Percentiles rank a stretch among this genome's conserved stretches.
Evolutionary conservation across 2,329 filamentous ascomycete genomes (phyloP).

Genomic region (Ceratocystis colombiana): DNA sequence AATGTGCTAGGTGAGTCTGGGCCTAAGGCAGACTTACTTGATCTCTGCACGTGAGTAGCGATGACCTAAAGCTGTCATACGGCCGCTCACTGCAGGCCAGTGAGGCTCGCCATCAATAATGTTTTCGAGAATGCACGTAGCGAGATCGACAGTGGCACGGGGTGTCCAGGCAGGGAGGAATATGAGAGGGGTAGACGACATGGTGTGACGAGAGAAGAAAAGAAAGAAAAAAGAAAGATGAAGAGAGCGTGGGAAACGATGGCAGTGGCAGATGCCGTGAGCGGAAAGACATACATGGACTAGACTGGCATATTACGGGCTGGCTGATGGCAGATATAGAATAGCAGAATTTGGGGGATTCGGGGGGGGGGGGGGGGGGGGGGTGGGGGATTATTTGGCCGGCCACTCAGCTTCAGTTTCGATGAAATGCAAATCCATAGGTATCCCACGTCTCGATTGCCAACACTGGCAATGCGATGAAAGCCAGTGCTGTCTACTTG

Average conservation of each 20-base stretch:
- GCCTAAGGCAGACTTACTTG: not conserved
- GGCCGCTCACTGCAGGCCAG: not conserved
- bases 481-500: no score
- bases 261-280: no score
- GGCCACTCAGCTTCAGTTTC: no score
- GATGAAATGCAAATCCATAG: no score
- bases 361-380: no score
- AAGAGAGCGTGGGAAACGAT: not conserved
- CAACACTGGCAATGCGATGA: no score
- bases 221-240: not conserved
- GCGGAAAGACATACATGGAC: no score
- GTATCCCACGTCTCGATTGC: no score
- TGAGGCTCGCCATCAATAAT: not conserved
- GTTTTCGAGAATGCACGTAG: not conserved
- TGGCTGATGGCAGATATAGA: no score
- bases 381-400: no score
- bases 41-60: not conserved
- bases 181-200: not conserved
- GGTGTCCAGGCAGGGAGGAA: slow-evolving; percentile 13
- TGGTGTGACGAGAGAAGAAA: not conserved
- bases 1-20: not conserved
- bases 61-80: not conserved
- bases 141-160: slow-evolving; percentile 5
- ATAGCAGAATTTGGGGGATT: no score
- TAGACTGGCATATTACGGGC: no score